phyloP scores from a whole-genome alignment of 345 rosid genomes.

The Gossypium longicalyx region DNA sequence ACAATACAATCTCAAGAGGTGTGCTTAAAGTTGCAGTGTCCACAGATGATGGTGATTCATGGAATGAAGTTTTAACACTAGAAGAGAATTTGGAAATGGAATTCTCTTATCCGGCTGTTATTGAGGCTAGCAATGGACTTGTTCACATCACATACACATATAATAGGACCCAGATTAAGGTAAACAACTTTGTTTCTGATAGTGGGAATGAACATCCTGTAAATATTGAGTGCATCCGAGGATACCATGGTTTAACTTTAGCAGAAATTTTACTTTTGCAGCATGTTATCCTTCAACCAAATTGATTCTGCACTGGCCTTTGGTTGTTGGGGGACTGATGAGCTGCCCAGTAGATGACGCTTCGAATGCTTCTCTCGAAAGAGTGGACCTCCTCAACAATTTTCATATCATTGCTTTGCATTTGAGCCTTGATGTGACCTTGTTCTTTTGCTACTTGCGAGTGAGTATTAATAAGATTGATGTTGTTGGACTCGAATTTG shows the following conservation, averaged over 20 bases:
- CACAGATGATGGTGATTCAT: slow-evolving; percentile 69
- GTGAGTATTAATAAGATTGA: background rate
- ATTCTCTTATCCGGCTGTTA: slow-evolving; percentile 85
- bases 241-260: background rate
- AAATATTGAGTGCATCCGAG: slow-evolving; percentile 1
- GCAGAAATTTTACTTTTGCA: slow-evolving; percentile 23
- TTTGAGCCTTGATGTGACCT: background rate
- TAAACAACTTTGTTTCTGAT: slow-evolving; percentile 16
- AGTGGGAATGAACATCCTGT: slow-evolving; percentile 2
- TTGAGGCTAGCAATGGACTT: slow-evolving; percentile 65
- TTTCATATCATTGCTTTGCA: background rate
- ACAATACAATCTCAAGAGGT: slow-evolving; percentile 76
- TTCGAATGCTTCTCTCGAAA: no score
- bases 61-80: slow-evolving; percentile 61
- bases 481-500: background rate
- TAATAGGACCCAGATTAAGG: slow-evolving; percentile 87
- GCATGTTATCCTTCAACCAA: slow-evolving; percentile 53
- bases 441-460: background rate
- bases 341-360: no score
- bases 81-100: slow-evolving; percentile 67
- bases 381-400: background rate
- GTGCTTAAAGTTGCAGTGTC: slow-evolving; percentile 78
- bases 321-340: no score
- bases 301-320: slow-evolving; percentile 14
- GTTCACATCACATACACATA: slow-evolving; percentile 85